These are phyloP conservation scores for Mallotus japonicus DNA, from an alignment of 441 rosid species.

Conservation along the genomic window DNA sequence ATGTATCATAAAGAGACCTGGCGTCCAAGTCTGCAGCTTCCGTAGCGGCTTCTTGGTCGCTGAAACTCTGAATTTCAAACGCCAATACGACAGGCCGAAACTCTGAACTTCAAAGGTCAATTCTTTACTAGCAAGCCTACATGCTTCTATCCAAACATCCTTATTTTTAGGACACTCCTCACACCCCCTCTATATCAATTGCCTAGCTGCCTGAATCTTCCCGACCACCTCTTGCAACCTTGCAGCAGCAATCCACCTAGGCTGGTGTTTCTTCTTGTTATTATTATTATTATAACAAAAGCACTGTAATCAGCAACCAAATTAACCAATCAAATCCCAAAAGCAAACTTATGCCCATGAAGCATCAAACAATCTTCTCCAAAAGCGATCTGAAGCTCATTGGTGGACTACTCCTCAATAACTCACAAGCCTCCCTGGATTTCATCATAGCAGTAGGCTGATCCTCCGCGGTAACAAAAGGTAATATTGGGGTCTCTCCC, in stretches of 20 bases:
- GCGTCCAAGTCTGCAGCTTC: no score
- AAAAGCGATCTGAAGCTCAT: constrained; percentile 47
- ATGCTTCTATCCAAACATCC: constrained; percentile 95
- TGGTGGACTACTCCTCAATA: constrained; percentile 41
- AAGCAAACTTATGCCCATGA: constrained; percentile 79
- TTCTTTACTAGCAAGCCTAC: constrained; percentile 75
- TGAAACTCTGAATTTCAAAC: no score
- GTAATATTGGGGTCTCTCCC: constrained; percentile 92
- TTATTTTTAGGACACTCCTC: constrained; percentile 92
- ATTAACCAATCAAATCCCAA: no score
- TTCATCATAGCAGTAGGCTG: constrained; percentile 63
- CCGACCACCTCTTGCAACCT: constrained; percentile 97
- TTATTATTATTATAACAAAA: no score
- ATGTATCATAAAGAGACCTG: no score
- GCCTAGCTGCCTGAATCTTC: constrained; percentile 80
- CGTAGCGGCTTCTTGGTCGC: no score
- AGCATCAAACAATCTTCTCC: constrained; percentile 45
- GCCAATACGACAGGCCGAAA: no score
- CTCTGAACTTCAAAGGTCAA: no score
- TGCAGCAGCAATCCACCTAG: constrained; percentile 96
- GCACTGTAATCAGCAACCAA: no score
- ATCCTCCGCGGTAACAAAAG: constrained; percentile 79
- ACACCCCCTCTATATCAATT: constrained; percentile 76
- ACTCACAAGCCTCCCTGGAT: constrained; percentile 62
- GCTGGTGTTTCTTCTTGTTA: constrained; percentile 93